Percentiles rank a stretch among this genome's conserved stretches.
Evolutionary conservation across 2,329 filamentous ascomycete species (phyloP).

Genomic region (Zalaria sp.): DNA sequence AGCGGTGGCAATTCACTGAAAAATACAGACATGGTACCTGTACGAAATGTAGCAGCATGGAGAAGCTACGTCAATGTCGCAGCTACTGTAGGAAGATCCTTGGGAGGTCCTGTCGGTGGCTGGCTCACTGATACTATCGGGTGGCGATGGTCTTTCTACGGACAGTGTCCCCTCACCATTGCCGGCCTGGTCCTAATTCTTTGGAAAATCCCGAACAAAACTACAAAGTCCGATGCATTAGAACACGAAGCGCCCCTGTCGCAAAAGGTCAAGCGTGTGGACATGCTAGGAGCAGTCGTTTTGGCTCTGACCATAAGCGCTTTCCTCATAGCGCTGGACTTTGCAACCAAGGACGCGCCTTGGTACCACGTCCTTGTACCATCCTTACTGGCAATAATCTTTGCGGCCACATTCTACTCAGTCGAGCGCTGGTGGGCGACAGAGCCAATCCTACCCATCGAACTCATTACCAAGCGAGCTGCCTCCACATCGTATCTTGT

Average conservation of each 20-base stretch:
- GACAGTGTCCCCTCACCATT: background rate
- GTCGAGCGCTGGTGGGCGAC: slow-evolving; percentile 53
- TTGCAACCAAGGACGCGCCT: slow-evolving; percentile 68
- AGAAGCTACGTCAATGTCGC: slow-evolving; percentile 38
- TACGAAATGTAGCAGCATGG: slow-evolving; percentile 33
- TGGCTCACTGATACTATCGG: slow-evolving; percentile 47
- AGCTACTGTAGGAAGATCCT: slow-evolving; percentile 33
- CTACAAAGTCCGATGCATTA: background rate
- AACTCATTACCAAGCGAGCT: slow-evolving; percentile 57
- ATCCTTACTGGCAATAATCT: slow-evolving; percentile 52
- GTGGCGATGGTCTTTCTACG: slow-evolving; percentile 46
- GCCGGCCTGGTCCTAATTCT: slow-evolving; percentile 22
- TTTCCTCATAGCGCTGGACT: slow-evolving; percentile 64
- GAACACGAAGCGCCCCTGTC: slow-evolving; percentile 47
- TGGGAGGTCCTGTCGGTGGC: slow-evolving; percentile 44
- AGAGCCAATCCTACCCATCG: slow-evolving; percentile 73
- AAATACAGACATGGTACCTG: slow-evolving; percentile 24
- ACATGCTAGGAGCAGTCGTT: slow-evolving; percentile 59
- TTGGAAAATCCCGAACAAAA: background rate
- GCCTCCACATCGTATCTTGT: slow-evolving; percentile 61
- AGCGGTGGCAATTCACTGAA: slow-evolving; percentile 43
- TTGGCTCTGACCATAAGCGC: slow-evolving; percentile 57
- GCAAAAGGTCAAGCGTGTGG: slow-evolving; percentile 66
- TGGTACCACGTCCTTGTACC: slow-evolving; percentile 72
- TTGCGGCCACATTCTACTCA: slow-evolving; percentile 51